Conservation (phyloP, 441 rosid genomes). For the Metrosideros polymorpha region DNA sequence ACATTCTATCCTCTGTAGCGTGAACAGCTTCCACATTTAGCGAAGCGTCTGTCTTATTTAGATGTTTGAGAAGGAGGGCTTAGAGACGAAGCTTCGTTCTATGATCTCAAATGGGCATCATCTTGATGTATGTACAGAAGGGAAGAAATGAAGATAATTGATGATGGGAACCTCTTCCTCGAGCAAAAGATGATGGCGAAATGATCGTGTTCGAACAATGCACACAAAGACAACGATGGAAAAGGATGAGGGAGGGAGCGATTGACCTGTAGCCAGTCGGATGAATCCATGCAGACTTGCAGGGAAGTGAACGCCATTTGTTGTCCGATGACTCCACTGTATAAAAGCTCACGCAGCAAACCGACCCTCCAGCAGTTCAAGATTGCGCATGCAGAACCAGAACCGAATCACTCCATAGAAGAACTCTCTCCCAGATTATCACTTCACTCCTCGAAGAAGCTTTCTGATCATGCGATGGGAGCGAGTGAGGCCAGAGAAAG, state of each 20-base stretch:
- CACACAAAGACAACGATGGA: background rate
- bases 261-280: constrained; percentile 83
- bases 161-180: background rate
- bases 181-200: background rate
- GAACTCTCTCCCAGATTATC: background rate
- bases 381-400: background rate
- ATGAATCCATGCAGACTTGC: constrained; percentile 87
- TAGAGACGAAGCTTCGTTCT: background rate
- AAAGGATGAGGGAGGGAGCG: background rate
- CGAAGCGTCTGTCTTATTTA: background rate
- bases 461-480: background rate
- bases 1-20: background rate
- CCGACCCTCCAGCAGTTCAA: background rate
- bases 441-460: background rate
- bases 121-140: background rate
- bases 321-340: background rate
- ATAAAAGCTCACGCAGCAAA: background rate
- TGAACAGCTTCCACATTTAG: background rate
- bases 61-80: background rate
- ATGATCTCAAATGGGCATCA: background rate
- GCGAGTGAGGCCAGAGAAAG: background rate
- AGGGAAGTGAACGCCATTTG: constrained; percentile 66
- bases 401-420: background rate
- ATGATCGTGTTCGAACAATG: background rate
- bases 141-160: background rate